Conservation (phyloP, 805 yeast species). For the Saccharomycopsis sp. region DNA sequence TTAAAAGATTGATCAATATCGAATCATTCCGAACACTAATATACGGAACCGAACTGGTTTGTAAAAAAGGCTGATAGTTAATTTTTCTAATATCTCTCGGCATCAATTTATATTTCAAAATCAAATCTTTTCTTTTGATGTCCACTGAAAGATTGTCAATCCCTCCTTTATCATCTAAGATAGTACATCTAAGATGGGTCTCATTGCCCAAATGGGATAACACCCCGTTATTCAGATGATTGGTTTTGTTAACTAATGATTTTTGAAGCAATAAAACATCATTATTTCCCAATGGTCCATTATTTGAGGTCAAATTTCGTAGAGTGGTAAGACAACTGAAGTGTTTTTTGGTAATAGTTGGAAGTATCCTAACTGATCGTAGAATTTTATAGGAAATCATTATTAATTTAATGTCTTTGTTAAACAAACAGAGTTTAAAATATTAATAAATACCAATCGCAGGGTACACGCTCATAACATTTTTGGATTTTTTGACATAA, state of each 20-base stretch:
- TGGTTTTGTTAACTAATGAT: constrained; percentile 7
- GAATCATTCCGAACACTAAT: constrained; percentile 73
- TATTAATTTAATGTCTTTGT: too few species aligned
- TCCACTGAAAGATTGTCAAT: constrained; percentile 61
- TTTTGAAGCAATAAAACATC: constrained; percentile 13
- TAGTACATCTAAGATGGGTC: constrained; percentile 43
- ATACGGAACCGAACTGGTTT: constrained; percentile 71
- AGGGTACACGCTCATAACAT: too few species aligned
- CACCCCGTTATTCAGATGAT: neutral
- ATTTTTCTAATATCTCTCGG: constrained; percentile 85
- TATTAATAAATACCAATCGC: too few species aligned
- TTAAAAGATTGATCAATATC: constrained; percentile 71
- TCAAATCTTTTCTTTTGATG: constrained; percentile 62
- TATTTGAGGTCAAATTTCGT: too few species aligned
- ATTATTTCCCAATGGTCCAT: too few species aligned
- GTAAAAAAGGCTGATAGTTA: constrained; percentile 37
- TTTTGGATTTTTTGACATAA: too few species aligned
- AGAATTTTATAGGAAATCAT: too few species aligned
- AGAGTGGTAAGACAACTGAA: too few species aligned
- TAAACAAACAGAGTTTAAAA: too few species aligned
- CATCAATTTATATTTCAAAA: constrained; percentile 61
- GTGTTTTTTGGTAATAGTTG: too few species aligned
- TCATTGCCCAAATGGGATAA: constrained; percentile 2
- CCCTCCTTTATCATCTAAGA: constrained; percentile 61
- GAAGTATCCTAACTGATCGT: too few species aligned